Base-by-base conservation (phyloP, 2,329 filamentous ascomycete species). In the Trichothecium roseum region DNA sequence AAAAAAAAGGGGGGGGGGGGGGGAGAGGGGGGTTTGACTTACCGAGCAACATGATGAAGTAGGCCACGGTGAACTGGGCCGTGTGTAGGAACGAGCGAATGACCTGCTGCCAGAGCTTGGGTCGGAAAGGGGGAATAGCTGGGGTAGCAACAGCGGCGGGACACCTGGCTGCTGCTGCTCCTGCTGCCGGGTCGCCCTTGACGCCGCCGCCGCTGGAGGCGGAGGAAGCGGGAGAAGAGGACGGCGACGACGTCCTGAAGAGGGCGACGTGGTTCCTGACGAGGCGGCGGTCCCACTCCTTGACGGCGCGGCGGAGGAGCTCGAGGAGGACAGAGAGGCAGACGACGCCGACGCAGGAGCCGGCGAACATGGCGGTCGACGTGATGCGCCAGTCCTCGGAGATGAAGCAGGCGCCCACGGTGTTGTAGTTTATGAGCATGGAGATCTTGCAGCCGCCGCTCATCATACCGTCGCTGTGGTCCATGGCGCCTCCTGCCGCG, bases 381-480 rank as follows among this genome's bases (percentile, higher is more conserved):
- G 63, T 78, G 54, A 89, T 72, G 49, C 77, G 77, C 84, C 84
- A 91, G 16, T 68, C 65, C 7, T 53, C 47, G 17, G 80, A 61
- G 50, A 91, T 69, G 67, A 91, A 89, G 58, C 74, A 85, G 15
- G 78, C 59, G 52, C 82, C 76, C 51, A 83, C 63, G 3, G 78
- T 81, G 54, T 82, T 68, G 79, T 80, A 84, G 56, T 86, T 87
- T 80, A 81, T 85, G 28, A 84, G 63, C 82, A 86, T 87, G 15
- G 57, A 61, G 28, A 67, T 64, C 43, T 64, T 60, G 56, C 62
- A 67, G 10, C 47, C 43, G 24, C 39, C 42, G 24, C 45, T 10
- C 20, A 24, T 24, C 20, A 24, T 35, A 36, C 37, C 20, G 43
- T 44, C 30, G 15, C 12, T 17, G 26, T 28, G 24, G 20, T 24